Base-by-base conservation (phyloP, 805 yeast species). In the Starmerella ratchasimensis region DNA sequence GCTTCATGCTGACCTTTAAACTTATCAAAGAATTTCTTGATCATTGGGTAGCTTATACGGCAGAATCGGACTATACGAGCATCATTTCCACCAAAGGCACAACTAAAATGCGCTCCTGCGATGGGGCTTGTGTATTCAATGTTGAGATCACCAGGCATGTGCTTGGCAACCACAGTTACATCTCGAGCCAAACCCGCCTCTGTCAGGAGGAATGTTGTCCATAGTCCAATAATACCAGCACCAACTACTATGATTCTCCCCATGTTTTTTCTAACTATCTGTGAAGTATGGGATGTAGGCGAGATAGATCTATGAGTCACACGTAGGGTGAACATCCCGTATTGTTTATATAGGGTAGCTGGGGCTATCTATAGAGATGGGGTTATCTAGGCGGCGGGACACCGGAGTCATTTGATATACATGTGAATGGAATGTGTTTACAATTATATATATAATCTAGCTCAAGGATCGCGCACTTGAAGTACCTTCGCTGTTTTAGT, bases 61-160 rank as follows among this genome's bases (percentile, higher is more conserved):
- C 77, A 86, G 47, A 61, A 73, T 3, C 52, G 53, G 36, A 75
- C 48, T 0, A 70, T 62, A n/a, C 58, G 63, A 2, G 55, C 55
- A 46, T 74, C 80, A 42, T 67, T 64, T 2, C 75, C 79, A 0
- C 80, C 68, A 33, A 77, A 75, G 13, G 31, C 44, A 43, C 70
- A 63, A 3, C 74, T 67, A 50, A 71, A 72, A 51, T 72, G 72
- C 6, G 74, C 77, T 19, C 78, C 78, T 0, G 93, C 93, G 70
- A 78, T 77, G 0, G 93, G 93, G 0, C 86, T 77, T 1, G 93
- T 74, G 55, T 76, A 81, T 34, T 70, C 63, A 40, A 71, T 70
- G 3, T 83, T 73, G 46, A 72, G 77, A 51, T 81, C 93, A 4
- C 93, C 93, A 3, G 93, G 93, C 27, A 76, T 56, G 48, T 67